Conservation (phyloP, 345 rosid species). For the Pugionium cornutum region DNA sequence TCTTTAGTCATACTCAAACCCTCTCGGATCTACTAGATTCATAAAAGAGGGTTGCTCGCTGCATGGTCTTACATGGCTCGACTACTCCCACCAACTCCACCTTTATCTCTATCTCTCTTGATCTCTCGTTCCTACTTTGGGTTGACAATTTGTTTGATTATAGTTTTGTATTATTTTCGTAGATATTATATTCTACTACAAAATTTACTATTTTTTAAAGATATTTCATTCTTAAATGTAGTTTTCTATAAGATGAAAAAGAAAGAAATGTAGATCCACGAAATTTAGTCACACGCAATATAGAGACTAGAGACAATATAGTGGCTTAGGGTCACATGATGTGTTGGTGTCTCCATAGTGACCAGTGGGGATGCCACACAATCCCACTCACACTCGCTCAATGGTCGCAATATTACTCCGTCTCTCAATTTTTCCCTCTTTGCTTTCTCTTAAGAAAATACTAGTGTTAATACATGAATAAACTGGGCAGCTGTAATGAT, state of each 20-base stretch:
- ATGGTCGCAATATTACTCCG: constrained; percentile 36
- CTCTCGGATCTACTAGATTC: too few relatives aligned
- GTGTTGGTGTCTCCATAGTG: constrained; percentile 35
- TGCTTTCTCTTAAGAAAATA: background rate
- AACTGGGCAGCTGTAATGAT: too few relatives aligned
- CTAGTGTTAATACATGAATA: too few relatives aligned
- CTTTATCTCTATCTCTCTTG: background rate
- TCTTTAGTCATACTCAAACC: too few relatives aligned
- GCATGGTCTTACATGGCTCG: constrained; percentile 21
- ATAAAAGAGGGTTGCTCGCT: constrained; percentile 10
- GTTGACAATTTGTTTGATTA: too few relatives aligned
- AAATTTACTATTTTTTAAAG: too few relatives aligned
- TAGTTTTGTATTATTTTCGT: too few relatives aligned
- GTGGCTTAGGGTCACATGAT: constrained; percentile 37
- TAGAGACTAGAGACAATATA: constrained; percentile 27
- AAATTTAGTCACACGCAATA: constrained; percentile 3
- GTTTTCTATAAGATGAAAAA: background rate
- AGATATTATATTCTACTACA: too few relatives aligned
- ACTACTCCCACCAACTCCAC: constrained; percentile 24
- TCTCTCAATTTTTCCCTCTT: constrained; percentile 17
- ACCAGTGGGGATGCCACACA: constrained; percentile 27
- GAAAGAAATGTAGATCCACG: constrained; percentile 7
- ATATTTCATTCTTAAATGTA: too few relatives aligned
- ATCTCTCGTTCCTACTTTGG: too few relatives aligned
- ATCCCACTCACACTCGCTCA: constrained; percentile 28